Evolutionary conservation across 2,329 filamentous ascomycete genomes (phyloP).

Genomic region (Epichloe glyceriae): DNA sequence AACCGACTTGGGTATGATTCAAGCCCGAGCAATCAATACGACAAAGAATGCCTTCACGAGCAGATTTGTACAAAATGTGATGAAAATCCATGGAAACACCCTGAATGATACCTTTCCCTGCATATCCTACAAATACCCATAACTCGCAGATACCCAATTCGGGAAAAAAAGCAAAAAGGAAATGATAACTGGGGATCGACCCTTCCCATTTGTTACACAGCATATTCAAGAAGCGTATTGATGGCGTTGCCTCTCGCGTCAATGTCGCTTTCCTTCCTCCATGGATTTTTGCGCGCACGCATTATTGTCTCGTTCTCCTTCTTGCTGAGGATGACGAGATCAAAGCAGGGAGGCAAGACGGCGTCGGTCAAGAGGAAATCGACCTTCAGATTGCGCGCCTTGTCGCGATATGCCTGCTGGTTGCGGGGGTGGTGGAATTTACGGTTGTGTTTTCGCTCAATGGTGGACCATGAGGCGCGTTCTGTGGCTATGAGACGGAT

Average conservation of each 20-base stretch:
- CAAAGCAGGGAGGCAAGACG: slow-evolving; percentile 34
- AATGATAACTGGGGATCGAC: neutral
- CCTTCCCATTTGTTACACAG: no score
- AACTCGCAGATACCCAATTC: no score
- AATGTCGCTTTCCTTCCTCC: slow-evolving; percentile 33
- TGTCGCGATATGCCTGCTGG: slow-evolving; percentile 45
- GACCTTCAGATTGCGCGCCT: slow-evolving; percentile 44
- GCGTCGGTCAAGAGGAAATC: slow-evolving; percentile 33
- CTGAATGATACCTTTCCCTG: no score
- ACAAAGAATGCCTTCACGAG: no score
- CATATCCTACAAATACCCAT: no score
- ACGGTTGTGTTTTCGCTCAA: slow-evolving; percentile 17
- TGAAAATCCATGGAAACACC: no score
- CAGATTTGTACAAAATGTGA: no score
- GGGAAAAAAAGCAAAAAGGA: neutral
- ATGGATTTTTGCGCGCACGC: slow-evolving; percentile 33
- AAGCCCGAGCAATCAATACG: no score
- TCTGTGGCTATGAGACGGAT: slow-evolving; percentile 25
- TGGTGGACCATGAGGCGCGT: slow-evolving; percentile 18
- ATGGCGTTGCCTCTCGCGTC: slow-evolving; percentile 24
- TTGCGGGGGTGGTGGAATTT: slow-evolving; percentile 31
- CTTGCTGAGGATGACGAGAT: slow-evolving; percentile 33
- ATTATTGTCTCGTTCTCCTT: slow-evolving; percentile 35
- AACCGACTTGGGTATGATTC: no score
- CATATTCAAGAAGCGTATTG: slow-evolving; percentile 19